These are phyloP conservation scores for Rhodotorula sp. DNA, from an alignment of 1,284 basidiomycete genomes.

Conservation along the genomic window DNA sequence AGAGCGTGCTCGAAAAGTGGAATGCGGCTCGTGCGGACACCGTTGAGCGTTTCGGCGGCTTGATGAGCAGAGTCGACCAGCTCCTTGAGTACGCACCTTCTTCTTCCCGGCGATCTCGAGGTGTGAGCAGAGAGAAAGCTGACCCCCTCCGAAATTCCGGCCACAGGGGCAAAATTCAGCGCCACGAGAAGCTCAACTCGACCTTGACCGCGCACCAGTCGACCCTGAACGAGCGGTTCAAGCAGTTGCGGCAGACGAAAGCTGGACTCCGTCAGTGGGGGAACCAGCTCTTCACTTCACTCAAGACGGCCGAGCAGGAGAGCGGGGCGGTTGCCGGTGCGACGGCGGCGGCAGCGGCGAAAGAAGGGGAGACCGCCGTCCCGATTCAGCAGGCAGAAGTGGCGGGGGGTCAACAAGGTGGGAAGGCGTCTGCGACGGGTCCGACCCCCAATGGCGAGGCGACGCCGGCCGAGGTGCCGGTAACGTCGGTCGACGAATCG, in stretches of 20 bases:
- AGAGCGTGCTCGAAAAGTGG: background rate
- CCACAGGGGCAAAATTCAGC: background rate
- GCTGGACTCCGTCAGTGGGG: background rate
- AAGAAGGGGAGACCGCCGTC: background rate
- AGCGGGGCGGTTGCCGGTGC: background rate
- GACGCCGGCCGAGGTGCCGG: too few species aligned
- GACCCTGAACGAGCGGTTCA: background rate
- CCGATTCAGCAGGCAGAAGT: too few species aligned
- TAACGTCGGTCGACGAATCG: background rate
- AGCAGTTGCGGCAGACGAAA: conserved; percentile 4
- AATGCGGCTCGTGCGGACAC: background rate
- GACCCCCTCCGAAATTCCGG: too few species aligned
- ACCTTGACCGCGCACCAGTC: background rate
- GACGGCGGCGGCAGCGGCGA: too few species aligned
- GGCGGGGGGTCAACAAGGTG: background rate
- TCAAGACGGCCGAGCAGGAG: background rate
- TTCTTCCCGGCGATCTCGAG: background rate
- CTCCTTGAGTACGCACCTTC: background rate
- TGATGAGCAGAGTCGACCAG: background rate
- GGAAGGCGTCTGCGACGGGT: background rate
- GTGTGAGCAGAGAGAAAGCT: background rate
- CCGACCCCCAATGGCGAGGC: too few species aligned
- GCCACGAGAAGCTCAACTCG: background rate
- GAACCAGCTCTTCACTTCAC: background rate
- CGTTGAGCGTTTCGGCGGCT: background rate